These are phyloP conservation scores for Graphilbum ipis-grandicollis DNA, from an alignment of 2,329 filamentous ascomycete species.

Conservation along the genomic window DNA sequence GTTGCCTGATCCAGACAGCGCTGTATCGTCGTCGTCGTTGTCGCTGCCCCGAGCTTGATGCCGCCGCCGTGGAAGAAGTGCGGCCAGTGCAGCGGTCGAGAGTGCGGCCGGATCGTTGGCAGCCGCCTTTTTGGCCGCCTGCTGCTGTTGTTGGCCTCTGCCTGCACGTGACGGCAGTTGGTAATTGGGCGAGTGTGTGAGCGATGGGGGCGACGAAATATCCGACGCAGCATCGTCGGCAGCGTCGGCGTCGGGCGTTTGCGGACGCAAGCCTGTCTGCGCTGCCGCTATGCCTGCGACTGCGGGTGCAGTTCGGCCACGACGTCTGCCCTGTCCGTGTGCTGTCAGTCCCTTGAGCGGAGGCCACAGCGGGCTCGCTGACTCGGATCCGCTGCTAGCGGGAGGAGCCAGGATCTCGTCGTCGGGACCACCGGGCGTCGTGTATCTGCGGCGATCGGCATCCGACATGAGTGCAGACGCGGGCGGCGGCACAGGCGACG, in stretches of 20 bases:
- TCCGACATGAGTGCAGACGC: slow-evolving; percentile 3
- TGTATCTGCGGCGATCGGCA: slow-evolving; percentile 13
- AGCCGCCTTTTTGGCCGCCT: slow-evolving; percentile 11
- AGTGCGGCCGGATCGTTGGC: slow-evolving; percentile 18
- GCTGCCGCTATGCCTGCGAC: background rate
- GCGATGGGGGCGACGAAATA: slow-evolving; percentile 45
- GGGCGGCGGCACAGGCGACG: slow-evolving; percentile 14
- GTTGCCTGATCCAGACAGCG: background rate
- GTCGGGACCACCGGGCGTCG: slow-evolving; percentile 19
- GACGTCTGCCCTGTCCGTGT: background rate
- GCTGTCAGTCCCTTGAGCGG: slow-evolving; percentile 31
- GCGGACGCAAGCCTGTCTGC: too few species aligned
- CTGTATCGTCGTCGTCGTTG: background rate
- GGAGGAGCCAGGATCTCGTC: slow-evolving; percentile 34
- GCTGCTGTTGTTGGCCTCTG: slow-evolving; percentile 5
- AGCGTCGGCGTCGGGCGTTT: too few species aligned
- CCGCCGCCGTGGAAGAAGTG: slow-evolving; percentile 34
- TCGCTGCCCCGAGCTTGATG: slow-evolving; percentile 14
- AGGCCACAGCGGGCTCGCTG: slow-evolving; percentile 30
- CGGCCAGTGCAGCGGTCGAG: slow-evolving; percentile 36
- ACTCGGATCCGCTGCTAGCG: slow-evolving; percentile 29
- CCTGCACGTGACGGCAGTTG: slow-evolving; percentile 3
- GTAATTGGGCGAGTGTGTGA: slow-evolving; percentile 49
- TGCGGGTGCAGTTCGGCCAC: background rate
- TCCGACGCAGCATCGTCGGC: slow-evolving; percentile 30